Percentiles rank a stretch among this genome's conserved stretches.
These are phyloP conservation scores for Triglochin maritima DNA, from an alignment of 106 monocot genomes.

Conservation along the genomic window DNA sequence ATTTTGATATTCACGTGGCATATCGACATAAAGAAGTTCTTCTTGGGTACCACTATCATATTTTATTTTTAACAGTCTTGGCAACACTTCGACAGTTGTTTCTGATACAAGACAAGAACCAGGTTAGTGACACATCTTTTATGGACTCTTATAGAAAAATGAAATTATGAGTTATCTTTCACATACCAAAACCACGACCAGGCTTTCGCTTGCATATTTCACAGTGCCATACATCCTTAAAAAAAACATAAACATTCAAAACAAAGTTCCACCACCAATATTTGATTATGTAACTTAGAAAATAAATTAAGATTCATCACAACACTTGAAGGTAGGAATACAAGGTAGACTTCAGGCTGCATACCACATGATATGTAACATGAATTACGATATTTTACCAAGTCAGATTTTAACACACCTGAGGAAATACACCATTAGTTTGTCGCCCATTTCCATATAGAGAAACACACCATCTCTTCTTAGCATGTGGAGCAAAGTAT, in stretches of 20 bases:
- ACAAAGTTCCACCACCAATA: no score
- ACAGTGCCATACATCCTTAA: slow-evolving; percentile 95
- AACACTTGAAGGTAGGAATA: not conserved
- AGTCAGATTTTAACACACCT: slow-evolving; percentile 5
- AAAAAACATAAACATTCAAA: not conserved
- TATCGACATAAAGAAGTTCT: slow-evolving; percentile 96
- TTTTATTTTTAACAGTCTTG: slow-evolving; percentile 89
- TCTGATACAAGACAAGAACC: slow-evolving; percentile 28
- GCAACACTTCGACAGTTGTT: slow-evolving; percentile 92
- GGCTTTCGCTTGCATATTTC: slow-evolving; percentile 95
- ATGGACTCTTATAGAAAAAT: not conserved
- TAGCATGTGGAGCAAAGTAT: slow-evolving; percentile 30
- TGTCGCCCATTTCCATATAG: slow-evolving; percentile 29
- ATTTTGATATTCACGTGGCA: slow-evolving; percentile 93
- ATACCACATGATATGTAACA: not conserved
- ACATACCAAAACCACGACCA: slow-evolving; percentile 97
- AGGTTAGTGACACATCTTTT: no score
- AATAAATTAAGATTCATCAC: not conserved
- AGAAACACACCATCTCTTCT: slow-evolving; percentile 36
- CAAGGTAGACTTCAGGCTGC: no score
- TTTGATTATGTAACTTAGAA: no score
- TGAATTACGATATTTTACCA: not conserved
- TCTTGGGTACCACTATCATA: slow-evolving; percentile 98
- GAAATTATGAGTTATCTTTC: not conserved
- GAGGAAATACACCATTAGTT: slow-evolving; percentile 33